Percentiles rank a stretch among this genome's conserved stretches.
These are phyloP conservation scores for Coprinopsis marcescibilis DNA, from an alignment of 768 basidiomycete genomes.

Conservation along the genomic window DNA sequence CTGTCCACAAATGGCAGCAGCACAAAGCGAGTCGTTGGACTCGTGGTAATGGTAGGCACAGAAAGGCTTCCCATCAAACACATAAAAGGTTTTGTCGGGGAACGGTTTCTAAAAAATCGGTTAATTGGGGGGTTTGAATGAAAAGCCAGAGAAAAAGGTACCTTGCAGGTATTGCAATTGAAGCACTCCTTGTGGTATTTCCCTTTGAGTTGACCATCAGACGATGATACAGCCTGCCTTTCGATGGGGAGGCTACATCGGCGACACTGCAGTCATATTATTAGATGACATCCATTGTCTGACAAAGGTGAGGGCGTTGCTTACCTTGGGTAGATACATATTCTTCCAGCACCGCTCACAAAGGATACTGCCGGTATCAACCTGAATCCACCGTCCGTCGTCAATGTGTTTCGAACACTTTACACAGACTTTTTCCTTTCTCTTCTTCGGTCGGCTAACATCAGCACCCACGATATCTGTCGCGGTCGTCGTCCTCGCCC, in stretches of 20 bases:
- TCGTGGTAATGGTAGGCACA: constrained; percentile 94
- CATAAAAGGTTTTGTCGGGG: constrained; percentile 89
- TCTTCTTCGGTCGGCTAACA: constrained; percentile 24
- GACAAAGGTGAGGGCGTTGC: too few species aligned
- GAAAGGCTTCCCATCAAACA: constrained; percentile 83
- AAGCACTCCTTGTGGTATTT: constrained; percentile 94
- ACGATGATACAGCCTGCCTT: constrained; percentile 83
- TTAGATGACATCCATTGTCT: not conserved
- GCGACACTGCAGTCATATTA: constrained; percentile 55
- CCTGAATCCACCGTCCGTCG: constrained; percentile 77
- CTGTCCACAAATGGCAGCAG: constrained; percentile 69
- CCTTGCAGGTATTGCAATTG: constrained; percentile 79
- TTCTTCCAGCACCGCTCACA: constrained; percentile 95
- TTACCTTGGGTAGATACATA: constrained; percentile 89
- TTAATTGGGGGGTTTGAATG: constrained; percentile 9
- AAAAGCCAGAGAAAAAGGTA: constrained; percentile 19
- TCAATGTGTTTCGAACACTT: constrained; percentile 67
- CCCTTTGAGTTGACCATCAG: constrained; percentile 91
- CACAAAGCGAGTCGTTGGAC: constrained; percentile 84
- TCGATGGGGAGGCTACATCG: constrained; percentile 85
- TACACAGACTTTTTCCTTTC: constrained; percentile 47
- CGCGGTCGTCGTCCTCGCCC: constrained; percentile 42
- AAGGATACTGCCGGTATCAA: constrained; percentile 69
- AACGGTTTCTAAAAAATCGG: constrained; percentile 43
- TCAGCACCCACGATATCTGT: constrained; percentile 17